Base-by-base conservation (phyloP, 495 filamentous ascomycete species). In the Talaromyces wortmannii region DNA sequence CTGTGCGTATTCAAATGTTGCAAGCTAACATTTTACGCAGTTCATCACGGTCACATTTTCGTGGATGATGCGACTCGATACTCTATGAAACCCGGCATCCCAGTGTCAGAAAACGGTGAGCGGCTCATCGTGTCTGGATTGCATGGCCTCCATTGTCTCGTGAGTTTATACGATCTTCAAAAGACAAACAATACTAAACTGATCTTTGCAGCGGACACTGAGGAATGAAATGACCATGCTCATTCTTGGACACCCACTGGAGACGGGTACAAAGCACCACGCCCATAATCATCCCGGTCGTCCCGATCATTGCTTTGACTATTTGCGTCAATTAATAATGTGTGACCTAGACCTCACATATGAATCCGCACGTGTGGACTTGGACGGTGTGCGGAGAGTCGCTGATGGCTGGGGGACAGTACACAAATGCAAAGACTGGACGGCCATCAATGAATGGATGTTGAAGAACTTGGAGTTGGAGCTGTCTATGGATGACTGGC, bases 201-300 rank as follows among this genome's bases (percentile, higher is more conserved):
- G 40, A 43, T 43, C 10, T 15, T 43, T 15, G 11, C 45, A 48
- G 45, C 8, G 10, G 7, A 48, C 45, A 15, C 45, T 48, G 18
- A 13, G 45, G 5, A 48, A 48, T 48, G 45, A 48, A 48, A 48
- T 48, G 45, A 48, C 45, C 8, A 48, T 48, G 45, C 45, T 48
- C 8, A 48, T 48, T 13, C 45, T 48, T 8, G 45, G 45, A 10
- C 45, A 48, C 16, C 8, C 45, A 17, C 17, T 48, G 17, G 45
- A 48, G 5, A 48, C 8, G 8, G 45, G 45, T 12, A 48, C 45
- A 17, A 17, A 48, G 16, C 45, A 48, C 17, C 8, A 48, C 10
- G 45, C 45, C 16, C 45, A 48, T 7, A 48, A 48, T 48, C 45
- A 48, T 6, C 45, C 45, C 8, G 45, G 45, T 10, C 45, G 45